Base-by-base conservation (phyloP, 768 basidiomycete species). In the Trametes coccinea region DNA sequence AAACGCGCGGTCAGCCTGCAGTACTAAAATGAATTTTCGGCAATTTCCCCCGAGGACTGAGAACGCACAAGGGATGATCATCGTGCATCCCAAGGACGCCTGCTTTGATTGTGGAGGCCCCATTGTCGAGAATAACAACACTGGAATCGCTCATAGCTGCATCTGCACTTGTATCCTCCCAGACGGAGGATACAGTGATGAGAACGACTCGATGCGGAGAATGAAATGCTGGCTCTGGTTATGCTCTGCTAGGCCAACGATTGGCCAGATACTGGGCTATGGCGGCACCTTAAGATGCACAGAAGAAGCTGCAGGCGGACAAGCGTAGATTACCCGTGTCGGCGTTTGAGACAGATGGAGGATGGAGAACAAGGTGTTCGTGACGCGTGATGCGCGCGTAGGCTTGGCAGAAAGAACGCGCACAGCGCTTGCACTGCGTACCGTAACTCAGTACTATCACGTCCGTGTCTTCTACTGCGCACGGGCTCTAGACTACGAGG, bases 41-140 rank as follows among this genome's bases (percentile, higher is more conserved):
- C 4, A 5, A 14, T 37, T 49, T 50, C 43, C 22, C 14, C 34
- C 34, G 34, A 11, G 34, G 11, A 37, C 34, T 5, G 13, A 6
- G n/a, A 47, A 57, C 69, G 37, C 58, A 77, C 76, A 69, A 72
- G 61, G 78, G 69, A 30, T 67, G 70, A 60, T 70, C 63, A 13
- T 67, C 58, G 30, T 62, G 67, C 10, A 55, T 65, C 37, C 67
- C 73, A 49, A 77, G 78, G 29, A 86, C 61, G 1, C 92, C 90
- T 31, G 83, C 83, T 71, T 97, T 98, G 73, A 96, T 87, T 4
- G 84, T 84, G 39, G 82, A 85, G 9, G 86, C 95, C 43, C 95
- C 95, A 71, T 96, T 98, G 73, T 98, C 95, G 47, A 96, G 79
- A 13, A 95, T 79, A 56, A 95, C 40, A 3, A 50, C 58, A 37